Conservation (phyloP, 805 yeast genomes). For the Zygotorulaspora chibaensis region DNA sequence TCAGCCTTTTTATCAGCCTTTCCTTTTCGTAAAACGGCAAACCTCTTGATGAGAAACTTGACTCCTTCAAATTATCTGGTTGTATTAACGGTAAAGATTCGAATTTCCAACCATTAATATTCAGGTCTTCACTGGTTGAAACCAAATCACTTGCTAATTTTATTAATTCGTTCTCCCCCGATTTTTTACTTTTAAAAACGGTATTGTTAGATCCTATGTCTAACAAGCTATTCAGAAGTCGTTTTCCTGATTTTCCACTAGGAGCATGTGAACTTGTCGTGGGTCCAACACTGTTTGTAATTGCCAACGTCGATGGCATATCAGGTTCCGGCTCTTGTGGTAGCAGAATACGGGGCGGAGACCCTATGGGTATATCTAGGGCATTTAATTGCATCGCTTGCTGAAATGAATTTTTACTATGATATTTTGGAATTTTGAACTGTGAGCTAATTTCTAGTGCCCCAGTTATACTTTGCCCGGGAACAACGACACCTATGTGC, state of each 20-base stretch:
- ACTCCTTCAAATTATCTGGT: slow-evolving; percentile 15
- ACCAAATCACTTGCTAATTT: slow-evolving; percentile 1
- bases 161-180: slow-evolving; percentile 11
- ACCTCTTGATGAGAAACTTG: slow-evolving; percentile 37
- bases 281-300: not conserved
- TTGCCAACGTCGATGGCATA: not conserved
- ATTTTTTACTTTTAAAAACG: slow-evolving; percentile 8
- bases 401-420: slow-evolving; percentile 30
- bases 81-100: slow-evolving; percentile 28
- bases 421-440: slow-evolving; percentile 33
- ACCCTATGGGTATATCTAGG: slow-evolving; percentile 29
- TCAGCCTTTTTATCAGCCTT: slow-evolving; percentile 29
- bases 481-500: slow-evolving; percentile 23
- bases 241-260: slow-evolving; percentile 17
- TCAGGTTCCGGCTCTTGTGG: not conserved
- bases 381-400: slow-evolving; percentile 29
- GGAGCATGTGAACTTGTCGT: slow-evolving; percentile 5
- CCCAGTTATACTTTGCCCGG: slow-evolving; percentile 33
- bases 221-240: slow-evolving; percentile 24
- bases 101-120: slow-evolving; percentile 34
- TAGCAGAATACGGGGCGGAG: not conserved
- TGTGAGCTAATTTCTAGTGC: slow-evolving; percentile 32
- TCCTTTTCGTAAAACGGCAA: slow-evolving; percentile 40
- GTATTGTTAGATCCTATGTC: slow-evolving; percentile 9
- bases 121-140: slow-evolving; percentile 16